Evolutionary conservation across 306 rosid genomes (phyloP).

Genomic region (Acacia confusa): DNA sequence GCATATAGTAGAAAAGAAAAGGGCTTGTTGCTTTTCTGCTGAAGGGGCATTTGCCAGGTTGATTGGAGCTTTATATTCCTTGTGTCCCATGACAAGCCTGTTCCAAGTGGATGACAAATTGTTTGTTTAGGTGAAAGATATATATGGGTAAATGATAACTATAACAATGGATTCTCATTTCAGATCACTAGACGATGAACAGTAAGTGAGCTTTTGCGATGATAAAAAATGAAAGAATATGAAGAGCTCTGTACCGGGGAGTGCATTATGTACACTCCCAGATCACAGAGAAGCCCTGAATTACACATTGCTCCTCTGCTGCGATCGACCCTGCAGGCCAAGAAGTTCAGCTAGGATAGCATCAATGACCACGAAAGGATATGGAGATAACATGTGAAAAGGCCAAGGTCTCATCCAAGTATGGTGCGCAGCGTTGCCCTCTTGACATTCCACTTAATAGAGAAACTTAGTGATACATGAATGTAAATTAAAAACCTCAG

Average conservation of each 20-base stretch:
- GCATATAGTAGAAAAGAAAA: conserved; percentile 18
- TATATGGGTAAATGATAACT: not conserved
- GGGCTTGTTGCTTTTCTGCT: not conserved
- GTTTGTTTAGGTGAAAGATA: not conserved
- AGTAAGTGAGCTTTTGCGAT: not conserved
- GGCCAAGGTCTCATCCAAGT: too few species aligned
- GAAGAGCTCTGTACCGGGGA: not conserved
- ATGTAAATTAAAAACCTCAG: too few species aligned
- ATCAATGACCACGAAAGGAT: not conserved
- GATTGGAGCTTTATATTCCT: conserved; percentile 11
- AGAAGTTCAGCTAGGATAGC: not conserved
- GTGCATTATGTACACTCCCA: not conserved
- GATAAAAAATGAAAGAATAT: not conserved
- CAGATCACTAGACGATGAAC: not conserved
- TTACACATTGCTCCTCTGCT: not conserved
- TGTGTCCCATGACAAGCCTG: not conserved
- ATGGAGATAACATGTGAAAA: too few species aligned
- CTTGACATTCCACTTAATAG: not conserved
- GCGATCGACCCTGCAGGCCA: not conserved
- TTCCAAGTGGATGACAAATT: too few species aligned
- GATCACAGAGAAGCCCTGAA: not conserved
- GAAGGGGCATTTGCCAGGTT: conserved; percentile 2
- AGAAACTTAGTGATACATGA: not conserved
- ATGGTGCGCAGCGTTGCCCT: too few species aligned
- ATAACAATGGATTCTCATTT: not conserved